Evolutionary conservation across 768 basidiomycete species (phyloP).

Genomic region (Podaxis carcinomalis): DNA sequence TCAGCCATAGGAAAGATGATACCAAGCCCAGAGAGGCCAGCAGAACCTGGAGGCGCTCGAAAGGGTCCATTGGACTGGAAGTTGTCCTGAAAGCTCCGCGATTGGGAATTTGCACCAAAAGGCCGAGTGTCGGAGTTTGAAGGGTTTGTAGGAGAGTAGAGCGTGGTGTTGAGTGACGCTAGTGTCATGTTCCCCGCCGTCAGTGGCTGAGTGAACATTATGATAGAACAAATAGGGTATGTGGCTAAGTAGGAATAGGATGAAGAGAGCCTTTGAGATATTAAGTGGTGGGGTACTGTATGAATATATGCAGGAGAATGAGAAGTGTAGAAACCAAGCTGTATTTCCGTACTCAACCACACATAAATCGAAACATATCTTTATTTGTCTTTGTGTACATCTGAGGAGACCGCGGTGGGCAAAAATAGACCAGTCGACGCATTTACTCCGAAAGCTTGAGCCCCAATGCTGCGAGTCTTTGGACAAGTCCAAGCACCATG

Average conservation of each 20-base stretch:
- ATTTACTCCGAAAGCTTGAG: neutral
- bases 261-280: neutral
- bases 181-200: constrained; percentile 18
- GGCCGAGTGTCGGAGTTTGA: constrained; percentile 1
- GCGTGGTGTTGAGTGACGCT: constrained; percentile 24
- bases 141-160: constrained; percentile 11
- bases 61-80: constrained; percentile 9
- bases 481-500: neutral
- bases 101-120: neutral
- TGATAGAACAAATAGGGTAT: neutral
- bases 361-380: neutral
- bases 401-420: neutral
- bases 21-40: constrained; percentile 3
- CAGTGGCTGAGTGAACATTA: constrained; percentile 2
- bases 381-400: constrained; percentile 6
- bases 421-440: constrained; percentile 9
- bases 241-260: neutral
- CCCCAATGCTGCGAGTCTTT: neutral
- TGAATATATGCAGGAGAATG: neutral
- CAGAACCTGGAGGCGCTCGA: neutral
- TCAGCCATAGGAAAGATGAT: neutral
- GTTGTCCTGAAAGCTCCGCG: neutral
- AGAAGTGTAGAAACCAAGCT: neutral
- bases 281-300: neutral
- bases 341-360: neutral